These are phyloP conservation scores for Tetradesmus lagerheimii DNA, from an alignment of 139 green algal genomes.

Conservation along the genomic window DNA sequence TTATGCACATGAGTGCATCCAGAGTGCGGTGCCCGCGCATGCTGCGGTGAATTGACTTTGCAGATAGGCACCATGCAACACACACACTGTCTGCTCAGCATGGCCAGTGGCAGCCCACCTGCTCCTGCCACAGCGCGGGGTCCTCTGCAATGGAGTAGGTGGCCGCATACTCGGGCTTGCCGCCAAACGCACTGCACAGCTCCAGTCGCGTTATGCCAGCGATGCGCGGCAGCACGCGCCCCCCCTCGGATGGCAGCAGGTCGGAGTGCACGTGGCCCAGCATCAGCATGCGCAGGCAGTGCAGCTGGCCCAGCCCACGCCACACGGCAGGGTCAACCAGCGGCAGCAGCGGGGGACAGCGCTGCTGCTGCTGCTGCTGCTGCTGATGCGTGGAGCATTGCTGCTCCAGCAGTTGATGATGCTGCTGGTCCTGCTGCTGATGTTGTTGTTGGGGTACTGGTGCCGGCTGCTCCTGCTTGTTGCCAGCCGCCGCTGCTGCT, in stretches of 20 bases:
- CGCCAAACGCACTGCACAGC: constrained; percentile 34
- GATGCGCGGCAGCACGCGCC: not conserved
- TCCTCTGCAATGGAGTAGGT: constrained; percentile 43
- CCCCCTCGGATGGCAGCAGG: not conserved
- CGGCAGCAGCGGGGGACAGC: not conserved
- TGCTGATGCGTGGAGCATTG: not conserved
- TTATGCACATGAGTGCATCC: too few species aligned
- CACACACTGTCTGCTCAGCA: not conserved
- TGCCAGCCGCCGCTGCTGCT: not conserved
- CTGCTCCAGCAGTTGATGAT: not conserved
- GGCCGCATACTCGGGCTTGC: constrained; percentile 5
- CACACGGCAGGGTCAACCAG: not conserved
- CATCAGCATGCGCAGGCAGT: constrained; percentile 37
- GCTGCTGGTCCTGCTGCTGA: not conserved
- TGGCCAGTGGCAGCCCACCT: not conserved
- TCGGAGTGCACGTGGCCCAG: constrained; percentile 16
- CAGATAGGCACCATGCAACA: not conserved
- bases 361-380: not conserved
- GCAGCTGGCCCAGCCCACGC: constrained; percentile 5
- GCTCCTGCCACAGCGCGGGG: constrained; percentile 32
- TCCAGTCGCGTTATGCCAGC: constrained; percentile 30
- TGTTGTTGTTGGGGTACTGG: not conserved
- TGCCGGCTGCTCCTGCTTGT: not conserved
- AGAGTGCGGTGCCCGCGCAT: too few species aligned
- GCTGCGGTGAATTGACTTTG: too few species aligned